A percentile compares a stretch with the other conserved stretches of the same genome.
These are phyloP conservation scores for Penicillium italicum DNA, from an alignment of 2,329 filamentous ascomycete species.

Conservation along the genomic window DNA sequence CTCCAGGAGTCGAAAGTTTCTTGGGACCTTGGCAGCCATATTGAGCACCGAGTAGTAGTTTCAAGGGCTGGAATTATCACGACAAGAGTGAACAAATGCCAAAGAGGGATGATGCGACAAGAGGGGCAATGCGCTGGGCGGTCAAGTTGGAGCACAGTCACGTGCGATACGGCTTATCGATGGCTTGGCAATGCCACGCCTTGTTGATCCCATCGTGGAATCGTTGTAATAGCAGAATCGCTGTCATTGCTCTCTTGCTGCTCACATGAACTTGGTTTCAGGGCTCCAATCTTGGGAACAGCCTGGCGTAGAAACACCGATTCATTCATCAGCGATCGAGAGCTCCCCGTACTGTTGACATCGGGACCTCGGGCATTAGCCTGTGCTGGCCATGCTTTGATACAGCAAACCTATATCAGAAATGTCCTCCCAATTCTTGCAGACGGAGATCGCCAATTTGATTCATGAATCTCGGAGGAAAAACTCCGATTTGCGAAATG, in stretches of 20 bases:
- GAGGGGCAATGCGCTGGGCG: constrained; percentile 22
- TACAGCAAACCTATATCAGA: constrained; percentile 26
- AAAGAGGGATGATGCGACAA: constrained; percentile 5
- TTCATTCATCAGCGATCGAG: not conserved
- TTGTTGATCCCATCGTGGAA: constrained; percentile 18
- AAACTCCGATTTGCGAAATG: constrained; percentile 80
- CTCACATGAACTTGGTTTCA: not conserved
- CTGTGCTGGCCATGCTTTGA: constrained; percentile 32
- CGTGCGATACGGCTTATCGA: constrained; percentile 26
- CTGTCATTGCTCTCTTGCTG: not conserved
- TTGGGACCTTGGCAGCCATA: constrained; percentile 74
- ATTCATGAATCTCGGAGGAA: constrained; percentile 96
- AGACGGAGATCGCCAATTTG: constrained; percentile 82
- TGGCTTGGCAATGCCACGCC: constrained; percentile 25
- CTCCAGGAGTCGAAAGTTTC: constrained; percentile 94
- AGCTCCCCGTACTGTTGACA: constrained; percentile 13
- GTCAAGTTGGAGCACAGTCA: constrained; percentile 11
- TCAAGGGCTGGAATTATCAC: not conserved
- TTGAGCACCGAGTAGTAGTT: constrained; percentile 5
- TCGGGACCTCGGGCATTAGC: constrained; percentile 9
- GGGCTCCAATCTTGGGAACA: not conserved
- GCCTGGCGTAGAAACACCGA: not conserved
- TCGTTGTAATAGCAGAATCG: constrained; percentile 5
- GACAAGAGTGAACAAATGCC: not conserved
- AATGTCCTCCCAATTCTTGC: constrained; percentile 91